Evolutionary conservation across 805 yeast genomes (phyloP).

Genomic region (Ogataea angusta): DNA sequence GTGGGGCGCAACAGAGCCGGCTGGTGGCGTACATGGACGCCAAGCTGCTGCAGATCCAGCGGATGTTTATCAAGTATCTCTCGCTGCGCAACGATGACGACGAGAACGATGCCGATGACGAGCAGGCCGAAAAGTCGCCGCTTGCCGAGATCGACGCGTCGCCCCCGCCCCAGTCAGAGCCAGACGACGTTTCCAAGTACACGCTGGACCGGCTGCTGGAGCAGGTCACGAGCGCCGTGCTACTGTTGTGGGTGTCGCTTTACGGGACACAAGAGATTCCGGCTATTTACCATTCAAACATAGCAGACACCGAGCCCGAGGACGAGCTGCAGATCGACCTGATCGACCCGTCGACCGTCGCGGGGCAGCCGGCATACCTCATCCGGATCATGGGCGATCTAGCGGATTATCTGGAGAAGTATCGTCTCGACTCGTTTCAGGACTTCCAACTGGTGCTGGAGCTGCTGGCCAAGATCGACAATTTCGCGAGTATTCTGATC

Average conservation of each 20-base stretch:
- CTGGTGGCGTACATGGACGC: conserved; percentile 55
- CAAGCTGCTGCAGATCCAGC: conserved; percentile 49
- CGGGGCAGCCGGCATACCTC: conserved; percentile 63
- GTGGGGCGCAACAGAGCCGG: conserved; percentile 52
- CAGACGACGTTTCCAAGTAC: conserved; percentile 12
- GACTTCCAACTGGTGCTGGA: conserved; percentile 24
- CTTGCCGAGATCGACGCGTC: conserved; percentile 2
- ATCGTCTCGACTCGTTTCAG: conserved; percentile 18
- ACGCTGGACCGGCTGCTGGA: conserved; percentile 34
- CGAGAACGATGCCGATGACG: not conserved
- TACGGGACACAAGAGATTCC: conserved; percentile 31
- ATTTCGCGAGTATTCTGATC: conserved; percentile 28
- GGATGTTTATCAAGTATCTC: conserved; percentile 44
- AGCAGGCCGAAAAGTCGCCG: not conserved
- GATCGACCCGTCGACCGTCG: conserved; percentile 25
- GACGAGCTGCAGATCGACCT: conserved; percentile 11
- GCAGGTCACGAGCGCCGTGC: conserved; percentile 48
- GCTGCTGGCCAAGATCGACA: conserved; percentile 30
- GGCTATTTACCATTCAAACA: conserved; percentile 25
- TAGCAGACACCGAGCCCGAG: not conserved
- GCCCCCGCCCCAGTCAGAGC: not conserved
- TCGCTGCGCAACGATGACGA: conserved; percentile 31
- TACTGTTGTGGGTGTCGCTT: conserved; percentile 62
- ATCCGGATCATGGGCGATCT: conserved; percentile 64
- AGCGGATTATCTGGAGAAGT: conserved; percentile 54